Evolutionary conservation across 495 filamentous ascomycete species (phyloP).

Genomic region (Diplogelasinospora grovesii): DNA sequence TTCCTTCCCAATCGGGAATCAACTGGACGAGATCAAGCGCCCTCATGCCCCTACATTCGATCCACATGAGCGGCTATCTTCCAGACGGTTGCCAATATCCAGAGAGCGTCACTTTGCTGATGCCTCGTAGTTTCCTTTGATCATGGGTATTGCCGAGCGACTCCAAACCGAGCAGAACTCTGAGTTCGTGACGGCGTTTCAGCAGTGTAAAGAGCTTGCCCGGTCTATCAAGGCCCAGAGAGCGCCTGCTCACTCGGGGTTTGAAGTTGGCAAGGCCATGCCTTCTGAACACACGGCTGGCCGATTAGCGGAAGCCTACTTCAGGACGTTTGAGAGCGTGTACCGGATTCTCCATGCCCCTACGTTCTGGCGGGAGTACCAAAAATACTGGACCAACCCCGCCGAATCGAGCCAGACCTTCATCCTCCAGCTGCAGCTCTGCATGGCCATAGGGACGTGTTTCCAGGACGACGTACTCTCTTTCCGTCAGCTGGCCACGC

Average conservation of each 20-base stretch:
- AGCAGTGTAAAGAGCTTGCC: slow-evolving; percentile 42
- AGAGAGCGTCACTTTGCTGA: too few species aligned
- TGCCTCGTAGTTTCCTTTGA: slow-evolving; percentile 40
- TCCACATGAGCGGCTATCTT: too few species aligned
- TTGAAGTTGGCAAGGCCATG: slow-evolving; percentile 24
- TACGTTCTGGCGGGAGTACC: slow-evolving; percentile 46
- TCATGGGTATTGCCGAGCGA: slow-evolving; percentile 32
- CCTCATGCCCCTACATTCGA: too few species aligned
- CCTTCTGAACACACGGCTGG: slow-evolving; percentile 37
- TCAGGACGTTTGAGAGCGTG: slow-evolving; percentile 43
- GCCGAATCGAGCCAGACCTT: slow-evolving; percentile 31
- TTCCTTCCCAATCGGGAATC: too few species aligned
- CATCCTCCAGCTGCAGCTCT: slow-evolving; percentile 53
- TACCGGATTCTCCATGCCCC: slow-evolving; percentile 49
- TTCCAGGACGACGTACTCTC: slow-evolving; percentile 45
- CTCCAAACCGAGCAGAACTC: slow-evolving; percentile 33
- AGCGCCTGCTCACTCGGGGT: slow-evolving; percentile 20
- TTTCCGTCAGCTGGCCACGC: slow-evolving; percentile 44
- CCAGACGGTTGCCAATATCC: too few species aligned
- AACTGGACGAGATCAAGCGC: too few species aligned
- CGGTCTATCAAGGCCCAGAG: slow-evolving; percentile 39
- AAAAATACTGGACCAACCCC: slow-evolving; percentile 34
- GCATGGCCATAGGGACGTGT: slow-evolving; percentile 56
- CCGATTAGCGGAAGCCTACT: slow-evolving; percentile 45
- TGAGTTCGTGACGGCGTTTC: slow-evolving; percentile 25